Base-by-base conservation (phyloP, 169 alveolate species). In the Babesia sp. region DNA sequence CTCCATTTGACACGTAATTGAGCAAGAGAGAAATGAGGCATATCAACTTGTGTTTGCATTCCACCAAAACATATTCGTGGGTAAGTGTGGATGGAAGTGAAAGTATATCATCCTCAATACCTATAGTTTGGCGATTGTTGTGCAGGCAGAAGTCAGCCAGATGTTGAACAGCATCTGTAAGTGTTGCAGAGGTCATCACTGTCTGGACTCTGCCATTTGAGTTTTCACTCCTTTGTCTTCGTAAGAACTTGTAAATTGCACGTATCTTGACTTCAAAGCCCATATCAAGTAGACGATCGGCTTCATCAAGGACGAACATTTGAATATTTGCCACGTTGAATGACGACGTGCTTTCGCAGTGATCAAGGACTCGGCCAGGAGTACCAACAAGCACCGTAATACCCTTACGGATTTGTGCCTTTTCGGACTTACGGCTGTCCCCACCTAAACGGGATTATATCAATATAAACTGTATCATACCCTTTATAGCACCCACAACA, bases 321-420 rank as follows among this genome's bases (percentile, higher is more conserved):
- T 72, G 80, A 33, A 87, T 70, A 37, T 94, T 94, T 45, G 88
- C 72, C 56, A 90, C 86, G 31, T 91, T 91, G 77, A 96, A 95
- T 41, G 97, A 92, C 55, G 92, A 78, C 22, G 98, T 93, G 67
- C 92, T 91, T 57, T 91, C 90, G 51, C 97, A 83, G 69, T 95
- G 98, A 79, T 98, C 99, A 8, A 96, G 54, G 45, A 98, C 73
- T 67, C 99, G 91, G 16, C 99, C 99, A 8, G 99, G 99, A 33
- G 99, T 98, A 31, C 97, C 98, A 16, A 96, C 91, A 41, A 97
- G 81, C 16, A 96, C 81, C 72, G 98, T 97, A 29, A 98, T 95
- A 0, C 97, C 96, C 68, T 91, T 92, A 59, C 95, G 89, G 37
- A 98, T 85, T 48, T 97, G 94, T 53, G 92, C 93, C 84, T 91